Base-by-base conservation (phyloP, 345 rosid genomes). In the Lenwebbia sp. region DNA sequence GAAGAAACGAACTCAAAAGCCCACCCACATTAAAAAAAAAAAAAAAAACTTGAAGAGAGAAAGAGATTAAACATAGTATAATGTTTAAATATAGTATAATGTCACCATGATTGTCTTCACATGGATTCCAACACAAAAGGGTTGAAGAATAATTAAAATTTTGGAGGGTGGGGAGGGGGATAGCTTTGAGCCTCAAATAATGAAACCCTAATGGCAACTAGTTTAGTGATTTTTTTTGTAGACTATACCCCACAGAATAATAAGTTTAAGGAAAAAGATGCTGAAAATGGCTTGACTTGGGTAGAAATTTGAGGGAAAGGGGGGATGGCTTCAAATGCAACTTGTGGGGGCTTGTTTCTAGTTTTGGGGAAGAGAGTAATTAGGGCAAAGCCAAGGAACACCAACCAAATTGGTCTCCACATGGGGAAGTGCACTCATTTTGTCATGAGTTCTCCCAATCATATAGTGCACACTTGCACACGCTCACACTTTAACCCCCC, bases 401-500 rank as follows among this genome's bases (percentile, higher is more conserved):
- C 90, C 87, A 84, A 28, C 86, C 89, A 87, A 88, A 89, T 58
- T 87, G 92, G 91, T 90, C 89, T 89, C 91, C 93, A 88, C 92
- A 86, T 86, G 92, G 91, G 91, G 88, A 9, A 87, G 83, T 30
- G 89, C 60, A 44, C 55, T 88, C 88, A 90, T 89, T 21, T 25
- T 84, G 86, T 88, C 81, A 76, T 33, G 62, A 54, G 85, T 28
- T 62, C 58, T 54, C 51, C 86, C 86, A 85, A 76, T 60, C 87
- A 83, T 55, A n/a, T 10, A 70, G 15, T 14, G 3, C 85, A 75
- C 53, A 23, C 49, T 85, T 25, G 14, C 60, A n/a, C 78, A 70
- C 78, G 19, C 13, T 70, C 9, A 2, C 23, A 19, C 78, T 70
- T 70, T 70, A 33, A 33, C 12, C 44, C 47, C n/a, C n/a, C n/a